phyloP scores from a whole-genome alignment of 2,329 filamentous ascomycete species.

The Cladosporium sphaerospermum region DNA sequence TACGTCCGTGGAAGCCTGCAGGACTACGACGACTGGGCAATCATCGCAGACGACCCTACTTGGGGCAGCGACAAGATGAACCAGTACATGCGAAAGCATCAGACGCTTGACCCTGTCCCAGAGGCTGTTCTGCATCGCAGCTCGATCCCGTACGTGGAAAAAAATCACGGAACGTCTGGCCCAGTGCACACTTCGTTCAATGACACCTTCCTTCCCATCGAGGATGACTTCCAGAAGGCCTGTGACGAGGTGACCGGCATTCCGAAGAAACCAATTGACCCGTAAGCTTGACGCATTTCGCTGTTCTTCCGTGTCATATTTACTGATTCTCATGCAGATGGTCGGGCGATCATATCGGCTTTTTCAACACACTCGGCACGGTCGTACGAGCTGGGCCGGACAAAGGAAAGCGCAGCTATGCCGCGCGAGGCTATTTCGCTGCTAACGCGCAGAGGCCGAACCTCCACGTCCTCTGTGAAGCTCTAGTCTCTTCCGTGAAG shows the following conservation, averaged over 20 bases:
- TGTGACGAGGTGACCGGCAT: conserved; percentile 30
- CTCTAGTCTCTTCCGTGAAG: conserved; percentile 42
- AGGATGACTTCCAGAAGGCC: conserved; percentile 32
- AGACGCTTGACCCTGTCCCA: conserved; percentile 31
- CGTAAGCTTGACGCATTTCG: conserved; percentile 6
- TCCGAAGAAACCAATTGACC: conserved; percentile 31
- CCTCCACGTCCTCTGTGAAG: conserved; percentile 43
- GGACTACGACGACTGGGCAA: conserved; percentile 45
- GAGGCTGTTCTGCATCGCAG: conserved; percentile 23
- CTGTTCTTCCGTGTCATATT: background rate
- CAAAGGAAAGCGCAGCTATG: conserved; percentile 32
- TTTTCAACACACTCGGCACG: conserved; percentile 27
- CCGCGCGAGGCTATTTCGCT: conserved; percentile 33
- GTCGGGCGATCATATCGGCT: conserved; percentile 32
- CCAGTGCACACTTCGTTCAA: conserved; percentile 33
- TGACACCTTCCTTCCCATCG: conserved; percentile 29
- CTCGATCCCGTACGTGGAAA: conserved; percentile 27
- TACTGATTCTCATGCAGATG: conserved; percentile 16
- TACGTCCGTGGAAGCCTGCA: conserved; percentile 39
- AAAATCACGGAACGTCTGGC: conserved; percentile 31
- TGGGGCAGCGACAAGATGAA: conserved; percentile 44
- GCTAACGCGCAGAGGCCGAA: conserved; percentile 37
- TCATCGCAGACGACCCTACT: conserved; percentile 34
- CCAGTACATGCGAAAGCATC: conserved; percentile 39
- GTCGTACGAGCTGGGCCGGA: conserved; percentile 24